phyloP scores from a whole-genome alignment of 78 protist species.

The Dictyostelium brefeldianum region DNA sequence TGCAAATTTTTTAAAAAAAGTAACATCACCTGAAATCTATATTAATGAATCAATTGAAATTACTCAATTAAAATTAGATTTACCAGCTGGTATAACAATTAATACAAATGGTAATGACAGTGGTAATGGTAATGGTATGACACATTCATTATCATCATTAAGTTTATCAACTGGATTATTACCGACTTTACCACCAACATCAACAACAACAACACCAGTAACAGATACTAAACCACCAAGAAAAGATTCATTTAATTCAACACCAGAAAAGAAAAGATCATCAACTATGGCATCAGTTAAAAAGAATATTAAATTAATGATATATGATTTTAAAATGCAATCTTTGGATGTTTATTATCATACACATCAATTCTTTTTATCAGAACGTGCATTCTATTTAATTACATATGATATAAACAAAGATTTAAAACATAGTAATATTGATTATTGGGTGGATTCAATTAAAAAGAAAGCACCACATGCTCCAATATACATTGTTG shows the following conservation, averaged over 20 bases:
- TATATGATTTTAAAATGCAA: conserved; percentile 43
- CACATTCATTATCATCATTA: background rate
- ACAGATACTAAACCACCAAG: background rate
- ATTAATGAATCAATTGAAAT: conserved; percentile 34
- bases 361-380: conserved; percentile 81
- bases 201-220: background rate
- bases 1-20: conserved; percentile 14
- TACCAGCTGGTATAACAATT: conserved; percentile 2
- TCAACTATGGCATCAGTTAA: background rate
- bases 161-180: background rate
- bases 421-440: conserved; percentile 11
- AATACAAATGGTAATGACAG: background rate
- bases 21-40: background rate
- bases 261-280: conserved; percentile 9
- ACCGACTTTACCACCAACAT: background rate
- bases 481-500: conserved; percentile 82
- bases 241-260: conserved; percentile 5
- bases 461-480: conserved; percentile 52
- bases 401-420: conserved; percentile 66
- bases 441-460: conserved; percentile 81
- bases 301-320: conserved; percentile 20
- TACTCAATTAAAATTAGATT: conserved; percentile 47
- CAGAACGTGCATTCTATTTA: conserved; percentile 76
- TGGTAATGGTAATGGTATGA: no score
- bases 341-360: conserved; percentile 28